These are phyloP conservation scores for Cucumis variabilis DNA, from an alignment of 331 rosid species.

Conservation along the genomic window DNA sequence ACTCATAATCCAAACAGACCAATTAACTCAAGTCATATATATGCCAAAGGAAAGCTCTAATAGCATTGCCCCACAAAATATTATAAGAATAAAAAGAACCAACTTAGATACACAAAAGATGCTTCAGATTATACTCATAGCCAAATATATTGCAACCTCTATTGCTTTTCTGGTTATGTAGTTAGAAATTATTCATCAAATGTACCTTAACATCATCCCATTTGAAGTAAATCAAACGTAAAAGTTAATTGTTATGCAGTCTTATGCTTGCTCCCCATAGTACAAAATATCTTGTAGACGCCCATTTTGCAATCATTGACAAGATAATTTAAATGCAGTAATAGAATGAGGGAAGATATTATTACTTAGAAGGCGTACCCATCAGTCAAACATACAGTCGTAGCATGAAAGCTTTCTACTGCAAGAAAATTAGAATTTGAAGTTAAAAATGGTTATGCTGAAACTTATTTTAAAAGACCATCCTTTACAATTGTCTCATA, in stretches of 20 bases:
- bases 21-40: too few species aligned
- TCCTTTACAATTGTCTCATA: slow-evolving; percentile 89
- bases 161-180: neutral
- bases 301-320: slow-evolving; percentile 1
- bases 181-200: slow-evolving; percentile 20
- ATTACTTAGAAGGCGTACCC: slow-evolving; percentile 54
- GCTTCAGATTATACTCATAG: too few species aligned
- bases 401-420: slow-evolving; percentile 94
- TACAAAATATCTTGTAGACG: slow-evolving; percentile 83
- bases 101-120: too few species aligned
- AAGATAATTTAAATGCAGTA: neutral
- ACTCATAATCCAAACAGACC: too few species aligned
- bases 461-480: slow-evolving; percentile 34
- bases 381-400: slow-evolving; percentile 98
- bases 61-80: too few species aligned
- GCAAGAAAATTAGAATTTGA: neutral
- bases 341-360: slow-evolving; percentile 28
- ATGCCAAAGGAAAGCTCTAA: too few species aligned
- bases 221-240: slow-evolving; percentile 96
- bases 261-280: slow-evolving; percentile 91
- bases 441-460: neutral
- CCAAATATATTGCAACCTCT: neutral
- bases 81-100: too few species aligned
- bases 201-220: slow-evolving; percentile 95
- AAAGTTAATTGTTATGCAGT: slow-evolving; percentile 92